Conservation (phyloP, 1,284 basidiomycete genomes). For the Ustilago cynodontis region DNA sequence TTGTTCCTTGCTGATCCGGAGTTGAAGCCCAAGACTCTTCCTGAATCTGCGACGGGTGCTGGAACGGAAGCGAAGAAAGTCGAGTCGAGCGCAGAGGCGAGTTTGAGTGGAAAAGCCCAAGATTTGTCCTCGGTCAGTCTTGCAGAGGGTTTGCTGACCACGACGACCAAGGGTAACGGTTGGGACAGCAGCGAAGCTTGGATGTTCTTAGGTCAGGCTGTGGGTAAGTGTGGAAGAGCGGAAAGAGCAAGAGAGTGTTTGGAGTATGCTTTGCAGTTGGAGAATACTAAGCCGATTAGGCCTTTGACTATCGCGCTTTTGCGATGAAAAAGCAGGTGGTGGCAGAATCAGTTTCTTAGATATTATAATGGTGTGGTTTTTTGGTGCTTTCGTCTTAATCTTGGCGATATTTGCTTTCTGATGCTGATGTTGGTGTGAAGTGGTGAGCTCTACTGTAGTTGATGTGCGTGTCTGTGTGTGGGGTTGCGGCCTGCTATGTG, state of each 20-base stretch:
- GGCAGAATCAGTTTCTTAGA: neutral
- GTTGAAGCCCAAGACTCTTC: slow-evolving; percentile 38
- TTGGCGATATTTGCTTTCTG: neutral
- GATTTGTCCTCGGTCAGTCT: slow-evolving; percentile 58
- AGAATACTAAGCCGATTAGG: slow-evolving; percentile 55
- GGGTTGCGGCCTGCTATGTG: neutral
- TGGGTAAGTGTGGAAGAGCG: slow-evolving; percentile 39
- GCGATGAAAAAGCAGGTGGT: slow-evolving; percentile 18
- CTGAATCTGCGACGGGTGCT: neutral
- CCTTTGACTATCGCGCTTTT: slow-evolving; percentile 33
- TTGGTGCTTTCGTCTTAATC: neutral
- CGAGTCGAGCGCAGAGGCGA: slow-evolving; percentile 47
- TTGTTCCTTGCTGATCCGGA: slow-evolving; percentile 56
- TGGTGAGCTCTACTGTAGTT: too few species aligned
- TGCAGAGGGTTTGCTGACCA: slow-evolving; percentile 64
- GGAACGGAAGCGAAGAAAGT: slow-evolving; percentile 12
- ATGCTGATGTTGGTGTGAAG: neutral
- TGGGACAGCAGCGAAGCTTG: slow-evolving; percentile 67
- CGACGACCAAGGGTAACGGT: slow-evolving; percentile 54
- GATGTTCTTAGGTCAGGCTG: slow-evolving; percentile 61
- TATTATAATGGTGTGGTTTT: neutral
- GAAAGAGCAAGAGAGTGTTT: slow-evolving; percentile 58
- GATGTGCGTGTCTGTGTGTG: neutral
- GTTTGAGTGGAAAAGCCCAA: slow-evolving; percentile 40
- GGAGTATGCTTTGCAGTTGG: slow-evolving; percentile 62